Conservation (phyloP, 2,329 filamentous ascomycete genomes). For the Epichloe sp. region DNA sequence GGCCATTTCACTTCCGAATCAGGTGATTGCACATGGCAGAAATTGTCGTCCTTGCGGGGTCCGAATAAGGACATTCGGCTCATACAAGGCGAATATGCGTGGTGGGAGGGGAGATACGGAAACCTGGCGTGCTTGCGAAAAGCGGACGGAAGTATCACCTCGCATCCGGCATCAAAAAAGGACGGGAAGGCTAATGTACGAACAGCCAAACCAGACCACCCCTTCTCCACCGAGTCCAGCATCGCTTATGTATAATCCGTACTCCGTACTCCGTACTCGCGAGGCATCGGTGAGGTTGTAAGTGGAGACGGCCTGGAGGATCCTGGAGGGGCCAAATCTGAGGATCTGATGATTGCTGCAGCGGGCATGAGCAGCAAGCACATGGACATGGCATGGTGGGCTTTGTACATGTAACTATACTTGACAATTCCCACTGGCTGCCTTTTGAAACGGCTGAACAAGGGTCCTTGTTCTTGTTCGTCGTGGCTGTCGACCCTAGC, state of each 20-base stretch:
- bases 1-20: neutral
- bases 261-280: neutral
- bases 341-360: constrained; percentile 5
- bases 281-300: constrained; percentile 1
- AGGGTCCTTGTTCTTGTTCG: constrained; percentile 14
- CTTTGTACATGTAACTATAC: constrained; percentile 1
- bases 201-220: constrained; percentile 12
- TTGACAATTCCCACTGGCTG: constrained; percentile 3
- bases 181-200: constrained; percentile 23
- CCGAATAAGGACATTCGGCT: no score
- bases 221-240: constrained; percentile 13
- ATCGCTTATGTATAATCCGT: constrained; percentile 9
- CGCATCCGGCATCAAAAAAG: constrained; percentile 11
- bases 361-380: neutral
- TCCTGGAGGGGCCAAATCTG: neutral
- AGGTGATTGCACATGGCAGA: neutral
- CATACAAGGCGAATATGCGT: neutral
- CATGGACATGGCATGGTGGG: neutral
- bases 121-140: constrained; percentile 6
- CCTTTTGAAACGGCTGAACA: constrained; percentile 19
- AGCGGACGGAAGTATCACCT: constrained; percentile 11
- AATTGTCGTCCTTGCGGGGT: neutral
- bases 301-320: constrained; percentile 2
- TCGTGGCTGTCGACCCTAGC: constrained; percentile 5
- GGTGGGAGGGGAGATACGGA: neutral